Evolutionary conservation across 768 basidiomycete species (phyloP).

Genomic region (Hygrophorus russula): DNA sequence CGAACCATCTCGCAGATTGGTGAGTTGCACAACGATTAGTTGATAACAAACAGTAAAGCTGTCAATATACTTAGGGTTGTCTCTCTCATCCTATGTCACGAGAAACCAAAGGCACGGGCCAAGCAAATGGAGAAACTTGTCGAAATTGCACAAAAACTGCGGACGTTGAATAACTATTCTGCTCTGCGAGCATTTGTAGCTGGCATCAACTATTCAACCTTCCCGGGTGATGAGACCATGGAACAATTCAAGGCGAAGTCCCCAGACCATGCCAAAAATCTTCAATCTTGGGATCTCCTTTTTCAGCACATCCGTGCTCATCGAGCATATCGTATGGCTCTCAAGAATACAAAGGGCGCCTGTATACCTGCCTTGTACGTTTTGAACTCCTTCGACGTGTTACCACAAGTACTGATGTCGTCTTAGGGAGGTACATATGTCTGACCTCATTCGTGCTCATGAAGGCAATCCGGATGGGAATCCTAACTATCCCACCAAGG

Average conservation of each 20-base stretch:
- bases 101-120: slow-evolving; percentile 63
- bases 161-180: slow-evolving; percentile 85
- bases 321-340: slow-evolving; percentile 81
- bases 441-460: slow-evolving; percentile 80
- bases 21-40: slow-evolving; percentile 19
- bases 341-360: slow-evolving; percentile 75
- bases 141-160: slow-evolving; percentile 69
- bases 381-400: slow-evolving; percentile 4
- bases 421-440: slow-evolving; percentile 81
- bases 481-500: slow-evolving; percentile 50
- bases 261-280: slow-evolving; percentile 63
- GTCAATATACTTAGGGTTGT: slow-evolving; percentile 54
- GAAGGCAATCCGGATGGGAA: slow-evolving; percentile 73
- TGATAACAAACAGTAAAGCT: slow-evolving; percentile 2
- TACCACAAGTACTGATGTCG: slow-evolving; percentile 4
- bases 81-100: slow-evolving; percentile 82
- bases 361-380: slow-evolving; percentile 80
- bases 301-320: slow-evolving; percentile 76
- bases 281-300: slow-evolving; percentile 77
- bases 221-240: slow-evolving; percentile 68
- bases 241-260: slow-evolving; percentile 57
- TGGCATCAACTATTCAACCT: slow-evolving; percentile 78
- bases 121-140: slow-evolving; percentile 84
- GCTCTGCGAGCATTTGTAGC: slow-evolving; percentile 89
- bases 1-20: slow-evolving; percentile 83